phyloP scores from a whole-genome alignment of 768 basidiomycete genomes.

The Trametes sanguinea region DNA sequence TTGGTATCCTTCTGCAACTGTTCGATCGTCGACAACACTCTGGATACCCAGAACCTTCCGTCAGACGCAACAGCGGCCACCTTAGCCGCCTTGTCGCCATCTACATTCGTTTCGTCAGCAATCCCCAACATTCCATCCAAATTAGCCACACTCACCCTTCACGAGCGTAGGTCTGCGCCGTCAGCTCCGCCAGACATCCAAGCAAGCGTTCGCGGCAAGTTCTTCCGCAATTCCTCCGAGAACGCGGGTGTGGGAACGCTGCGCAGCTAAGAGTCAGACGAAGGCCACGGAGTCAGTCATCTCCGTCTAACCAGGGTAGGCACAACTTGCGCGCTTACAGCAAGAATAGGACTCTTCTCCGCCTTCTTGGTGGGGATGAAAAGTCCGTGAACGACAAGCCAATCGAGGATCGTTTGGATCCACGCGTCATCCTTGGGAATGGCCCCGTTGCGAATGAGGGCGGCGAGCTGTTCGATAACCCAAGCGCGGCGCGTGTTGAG shows the following conservation, averaged over 20 bases:
- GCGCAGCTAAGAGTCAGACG: constrained; percentile 50
- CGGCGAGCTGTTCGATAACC: constrained; percentile 84
- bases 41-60: constrained; percentile 79
- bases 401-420: constrained; percentile 75
- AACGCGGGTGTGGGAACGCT: constrained; percentile 64
- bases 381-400: constrained; percentile 79
- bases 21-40: constrained; percentile 57
- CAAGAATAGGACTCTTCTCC: constrained; percentile 57
- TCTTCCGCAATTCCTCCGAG: constrained; percentile 68
- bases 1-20: constrained; percentile 66
- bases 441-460: constrained; percentile 75
- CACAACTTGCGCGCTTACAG: constrained; percentile 47
- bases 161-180: constrained; percentile 52
- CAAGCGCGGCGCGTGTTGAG: constrained; percentile 67
- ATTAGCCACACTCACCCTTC: constrained; percentile 45
- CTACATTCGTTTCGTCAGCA: constrained; percentile 18
- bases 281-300: constrained; percentile 12
- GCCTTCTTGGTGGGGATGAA: constrained; percentile 76
- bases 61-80: constrained; percentile 63
- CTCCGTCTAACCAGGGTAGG: background rate
- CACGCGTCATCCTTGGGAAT: constrained; percentile 82
- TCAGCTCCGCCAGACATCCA: constrained; percentile 73
- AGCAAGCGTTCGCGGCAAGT: constrained; percentile 73
- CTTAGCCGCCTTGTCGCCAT: constrained; percentile 55
- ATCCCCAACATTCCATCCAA: background rate